Percentiles rank a stretch among this genome's conserved stretches.
Evolutionary conservation across 495 filamentous ascomycete genomes (phyloP).

Genomic region (Achaetomiella virescens): DNA sequence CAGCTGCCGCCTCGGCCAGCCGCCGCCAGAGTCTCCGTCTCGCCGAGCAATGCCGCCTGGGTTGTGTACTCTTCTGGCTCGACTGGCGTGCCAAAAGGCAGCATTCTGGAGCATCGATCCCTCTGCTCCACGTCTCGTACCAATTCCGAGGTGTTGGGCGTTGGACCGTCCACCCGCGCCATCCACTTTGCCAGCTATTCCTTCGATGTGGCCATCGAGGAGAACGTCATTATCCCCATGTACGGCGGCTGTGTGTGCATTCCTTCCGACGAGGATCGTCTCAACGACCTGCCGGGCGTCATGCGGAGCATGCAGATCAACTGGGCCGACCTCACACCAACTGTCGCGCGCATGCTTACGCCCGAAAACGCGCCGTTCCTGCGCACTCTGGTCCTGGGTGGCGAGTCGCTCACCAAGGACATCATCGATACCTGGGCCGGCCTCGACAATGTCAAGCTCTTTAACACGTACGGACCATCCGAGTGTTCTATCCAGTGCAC

Average conservation of each 20-base stretch:
- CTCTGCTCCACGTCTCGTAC: slow-evolving; percentile 36
- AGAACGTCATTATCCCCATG: slow-evolving; percentile 51
- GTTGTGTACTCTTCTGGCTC: no score
- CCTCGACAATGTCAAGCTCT: slow-evolving; percentile 11
- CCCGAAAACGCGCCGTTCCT: slow-evolving; percentile 17
- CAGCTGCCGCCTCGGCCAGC: no score
- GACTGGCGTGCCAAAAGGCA: slow-evolving; percentile 49
- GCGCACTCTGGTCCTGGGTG: slow-evolving; percentile 19
- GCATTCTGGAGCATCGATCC: no score
- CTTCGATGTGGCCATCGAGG: slow-evolving; percentile 53
- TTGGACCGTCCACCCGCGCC: slow-evolving; percentile 28
- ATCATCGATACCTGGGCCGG: no score
- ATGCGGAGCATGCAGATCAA: slow-evolving; percentile 27
- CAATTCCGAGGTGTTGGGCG: slow-evolving; percentile 20
- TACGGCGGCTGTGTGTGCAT: slow-evolving; percentile 34
- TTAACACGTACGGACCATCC: slow-evolving; percentile 51
- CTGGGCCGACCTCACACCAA: slow-evolving; percentile 20
- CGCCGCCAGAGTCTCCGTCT: no score
- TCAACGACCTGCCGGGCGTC: slow-evolving; percentile 26
- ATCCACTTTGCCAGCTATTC: slow-evolving; percentile 58
- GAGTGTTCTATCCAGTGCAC: slow-evolving; percentile 46
- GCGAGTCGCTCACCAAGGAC: no score
- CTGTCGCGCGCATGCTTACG: slow-evolving; percentile 19
- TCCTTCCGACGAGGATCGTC: slow-evolving; percentile 26
- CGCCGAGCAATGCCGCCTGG: no score